Base-by-base conservation (phyloP, 352 stramenopile species). In the Pythium rishiriense region DNA sequence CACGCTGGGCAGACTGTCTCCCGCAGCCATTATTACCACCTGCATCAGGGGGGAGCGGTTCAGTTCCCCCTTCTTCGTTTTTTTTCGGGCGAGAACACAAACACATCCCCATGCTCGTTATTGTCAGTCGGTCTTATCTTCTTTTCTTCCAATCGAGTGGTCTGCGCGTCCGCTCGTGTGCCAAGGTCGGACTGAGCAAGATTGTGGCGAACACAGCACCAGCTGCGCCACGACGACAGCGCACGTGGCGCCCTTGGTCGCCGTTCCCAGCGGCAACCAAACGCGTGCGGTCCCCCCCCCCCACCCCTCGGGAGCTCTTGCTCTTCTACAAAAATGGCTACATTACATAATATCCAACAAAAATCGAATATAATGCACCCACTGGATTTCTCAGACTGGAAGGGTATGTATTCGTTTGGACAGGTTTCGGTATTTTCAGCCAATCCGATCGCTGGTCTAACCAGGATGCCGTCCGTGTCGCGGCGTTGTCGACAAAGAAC, bases 311-410 rank as follows among this genome's bases (percentile, higher is more conserved):
- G n/a, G n/a, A n/a, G n/a, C n/a, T n/a, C n/a, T n/a, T n/a, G 52
- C 37, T 46, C 37, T 47, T 59, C 52, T 59, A 37, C 29, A 29
- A 3, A 49, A 0, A 58, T 65, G 48, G 58, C 35, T 65, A 65
- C 58, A 65, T 5, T 37, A 19, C 17, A 58, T 58, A 58, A 45
- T 43, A 58, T 31, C n/a, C 14, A 31, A 12, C 42, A 53, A 58
- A 35, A 42, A 42, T 58, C 47, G 22, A 21, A 15, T 41, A 21
- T 28, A 43, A 43, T 17, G 9, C n/a, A 17, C 29, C 4, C 5
- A 21, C 15, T 4, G 11, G 37, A 21, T 43, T 43, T 43, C n/a
- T n/a, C 46, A 22, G 7, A 17, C 7, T 45, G 46, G 46, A 22
- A 19, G 0, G 14, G 12, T 31, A 2, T 11, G 15, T 41, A 45